A percentile compares a stretch with the other conserved stretches of the same genome.
Evolutionary conservation across 1,284 basidiomycete species (phyloP).

Genomic region (Sporisorium reilianum): DNA sequence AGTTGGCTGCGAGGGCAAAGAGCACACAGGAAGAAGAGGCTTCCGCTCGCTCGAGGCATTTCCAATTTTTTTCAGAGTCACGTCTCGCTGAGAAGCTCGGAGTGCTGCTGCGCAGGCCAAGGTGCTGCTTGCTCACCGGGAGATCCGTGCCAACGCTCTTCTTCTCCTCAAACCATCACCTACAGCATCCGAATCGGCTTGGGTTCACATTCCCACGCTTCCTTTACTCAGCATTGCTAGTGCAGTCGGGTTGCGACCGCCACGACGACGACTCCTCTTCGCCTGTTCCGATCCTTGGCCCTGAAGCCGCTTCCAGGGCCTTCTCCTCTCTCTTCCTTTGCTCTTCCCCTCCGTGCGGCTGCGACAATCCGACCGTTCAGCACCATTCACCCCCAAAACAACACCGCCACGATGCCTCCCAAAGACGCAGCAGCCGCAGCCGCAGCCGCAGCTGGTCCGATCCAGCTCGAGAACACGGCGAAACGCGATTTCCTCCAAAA

Average conservation of each 20-base stretch:
- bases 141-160: slow-evolving; percentile 5
- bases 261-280: slow-evolving; percentile 36
- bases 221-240: slow-evolving; percentile 2
- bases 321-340: no score
- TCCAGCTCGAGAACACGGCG: slow-evolving; percentile 75
- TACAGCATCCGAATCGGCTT: background rate
- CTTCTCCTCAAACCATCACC: slow-evolving; percentile 12
- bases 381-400: slow-evolving; percentile 2
- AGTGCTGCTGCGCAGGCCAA: slow-evolving; percentile 3
- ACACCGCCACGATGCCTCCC: slow-evolving; percentile 46
- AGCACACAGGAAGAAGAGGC: background rate
- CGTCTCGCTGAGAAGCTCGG: no score
- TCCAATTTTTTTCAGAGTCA: slow-evolving; percentile 14
- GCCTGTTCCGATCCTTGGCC: slow-evolving; percentile 44
- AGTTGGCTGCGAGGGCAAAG: background rate
- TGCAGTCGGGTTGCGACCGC: slow-evolving; percentile 20
- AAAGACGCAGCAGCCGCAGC: slow-evolving; percentile 51
- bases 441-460: no score
- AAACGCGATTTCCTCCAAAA: slow-evolving; percentile 89
- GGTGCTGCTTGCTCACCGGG: slow-evolving; percentile 10
- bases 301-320: slow-evolving; percentile 47
- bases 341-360: background rate
- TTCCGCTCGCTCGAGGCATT: background rate
- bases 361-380: background rate
- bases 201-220: slow-evolving; percentile 11